Evolutionary conservation across 768 basidiomycete species (phyloP).

Genomic region (Auricularia sp.): DNA sequence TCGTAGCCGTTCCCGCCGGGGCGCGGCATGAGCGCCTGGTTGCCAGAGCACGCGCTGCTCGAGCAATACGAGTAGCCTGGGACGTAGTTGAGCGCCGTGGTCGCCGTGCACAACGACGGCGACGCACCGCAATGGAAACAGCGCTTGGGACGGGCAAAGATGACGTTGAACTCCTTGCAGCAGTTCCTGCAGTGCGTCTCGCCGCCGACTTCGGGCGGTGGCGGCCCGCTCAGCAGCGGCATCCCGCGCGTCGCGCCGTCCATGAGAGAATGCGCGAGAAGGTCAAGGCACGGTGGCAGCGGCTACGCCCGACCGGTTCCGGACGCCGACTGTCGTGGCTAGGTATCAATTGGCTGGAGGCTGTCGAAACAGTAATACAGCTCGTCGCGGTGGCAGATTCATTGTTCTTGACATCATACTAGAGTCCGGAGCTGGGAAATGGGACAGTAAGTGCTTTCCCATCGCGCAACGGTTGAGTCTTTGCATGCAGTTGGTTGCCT

Average conservation of each 20-base stretch:
- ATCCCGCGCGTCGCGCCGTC: constrained; percentile 30
- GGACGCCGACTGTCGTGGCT: too few species aligned
- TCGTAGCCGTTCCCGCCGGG: constrained; percentile 48
- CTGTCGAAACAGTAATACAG: too few species aligned
- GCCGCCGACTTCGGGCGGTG: constrained; percentile 27
- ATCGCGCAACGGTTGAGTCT: too few species aligned
- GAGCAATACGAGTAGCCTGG: constrained; percentile 60
- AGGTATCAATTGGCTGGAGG: too few species aligned
- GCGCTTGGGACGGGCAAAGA: constrained; percentile 51
- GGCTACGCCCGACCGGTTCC: too few species aligned
- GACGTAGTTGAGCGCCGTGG: constrained; percentile 2
- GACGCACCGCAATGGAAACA: constrained; percentile 69
- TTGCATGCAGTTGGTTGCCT: too few species aligned
- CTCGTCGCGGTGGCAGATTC: too few species aligned
- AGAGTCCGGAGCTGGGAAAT: too few species aligned
- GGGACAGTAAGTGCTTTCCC: too few species aligned
- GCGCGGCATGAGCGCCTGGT: constrained; percentile 70
- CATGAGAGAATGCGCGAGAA: too few species aligned
- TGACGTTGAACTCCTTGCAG: constrained; percentile 57
- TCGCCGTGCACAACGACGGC: neutral
- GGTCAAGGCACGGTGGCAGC: too few species aligned
- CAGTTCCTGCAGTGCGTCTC: constrained; percentile 53
- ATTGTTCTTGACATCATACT: too few species aligned
- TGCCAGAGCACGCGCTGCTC: constrained; percentile 54
- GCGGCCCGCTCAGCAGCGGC: constrained; percentile 62